These are phyloP conservation scores for Rubroboletus satanas DNA, from an alignment of 768 basidiomycete genomes.

Conservation along the genomic window DNA sequence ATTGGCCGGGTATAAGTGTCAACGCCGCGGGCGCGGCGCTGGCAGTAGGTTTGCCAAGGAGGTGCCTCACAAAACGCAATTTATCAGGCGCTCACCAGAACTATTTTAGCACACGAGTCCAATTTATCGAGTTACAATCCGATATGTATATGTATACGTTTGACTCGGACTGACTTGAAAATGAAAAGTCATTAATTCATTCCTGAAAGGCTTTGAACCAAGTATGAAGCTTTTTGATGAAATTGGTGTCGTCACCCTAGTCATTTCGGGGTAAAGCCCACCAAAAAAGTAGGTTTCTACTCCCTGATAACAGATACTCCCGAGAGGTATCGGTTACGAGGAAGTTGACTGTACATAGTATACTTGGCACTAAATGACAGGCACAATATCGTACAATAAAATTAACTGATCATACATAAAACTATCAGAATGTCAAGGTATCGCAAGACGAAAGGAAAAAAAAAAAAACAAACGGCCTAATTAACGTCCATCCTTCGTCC, in stretches of 20 bases:
- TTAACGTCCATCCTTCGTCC: constrained; percentile 15
- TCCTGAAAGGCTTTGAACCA: not conserved
- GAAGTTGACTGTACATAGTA: no score
- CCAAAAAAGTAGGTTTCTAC: not conserved
- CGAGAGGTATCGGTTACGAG: no score
- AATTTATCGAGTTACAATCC: not conserved
- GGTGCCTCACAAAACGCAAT: not conserved
- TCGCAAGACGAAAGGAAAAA: constrained; percentile 1
- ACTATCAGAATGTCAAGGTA: constrained; percentile 7
- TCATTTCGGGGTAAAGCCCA: not conserved
- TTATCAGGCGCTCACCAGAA: not conserved
- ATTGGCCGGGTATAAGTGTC: no score
- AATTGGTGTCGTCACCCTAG: not conserved
- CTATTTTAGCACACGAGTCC: not conserved
- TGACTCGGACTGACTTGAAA: not conserved
- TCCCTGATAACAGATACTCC: no score
- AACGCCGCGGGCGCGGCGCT: no score
- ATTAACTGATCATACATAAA: constrained; percentile 14
- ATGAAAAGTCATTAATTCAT: not conserved
- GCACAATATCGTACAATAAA: constrained; percentile 6
- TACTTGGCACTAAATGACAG: not conserved
- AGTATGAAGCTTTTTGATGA: not conserved
- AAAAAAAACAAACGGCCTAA: not conserved
- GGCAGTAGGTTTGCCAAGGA: not conserved
- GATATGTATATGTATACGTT: not conserved